These are phyloP conservation scores for Russula compacta DNA, from an alignment of 768 basidiomycete species.

Conservation along the genomic window DNA sequence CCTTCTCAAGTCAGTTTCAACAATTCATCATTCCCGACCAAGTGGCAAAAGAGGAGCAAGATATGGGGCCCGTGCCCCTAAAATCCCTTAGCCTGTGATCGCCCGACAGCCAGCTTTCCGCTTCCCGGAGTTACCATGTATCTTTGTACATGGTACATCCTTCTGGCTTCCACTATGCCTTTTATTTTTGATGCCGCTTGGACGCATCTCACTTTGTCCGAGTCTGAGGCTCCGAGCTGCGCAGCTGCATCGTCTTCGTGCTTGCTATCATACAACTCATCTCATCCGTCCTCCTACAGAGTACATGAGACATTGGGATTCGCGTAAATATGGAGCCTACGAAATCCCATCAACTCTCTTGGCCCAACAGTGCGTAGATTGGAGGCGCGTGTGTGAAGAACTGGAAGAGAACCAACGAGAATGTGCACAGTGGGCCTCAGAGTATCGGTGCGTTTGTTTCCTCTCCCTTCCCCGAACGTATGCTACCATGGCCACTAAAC, in stretches of 20 bases:
- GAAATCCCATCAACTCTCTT: conserved; percentile 7
- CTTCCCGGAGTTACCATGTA: not conserved
- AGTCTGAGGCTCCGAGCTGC: not conserved
- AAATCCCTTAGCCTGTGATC: not conserved
- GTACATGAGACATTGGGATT: conserved; percentile 5
- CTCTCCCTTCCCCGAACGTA: not conserved
- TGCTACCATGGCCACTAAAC: no score
- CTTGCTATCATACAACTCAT: not conserved
- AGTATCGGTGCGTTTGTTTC: not conserved
- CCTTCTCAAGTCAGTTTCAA: not conserved
- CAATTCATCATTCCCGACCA: not conserved
- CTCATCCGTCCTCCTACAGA: not conserved
- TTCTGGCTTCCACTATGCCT: not conserved
- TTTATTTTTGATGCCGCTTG: not conserved
- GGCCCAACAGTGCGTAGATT: not conserved
- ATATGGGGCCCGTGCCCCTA: not conserved
- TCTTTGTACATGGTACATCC: not conserved
- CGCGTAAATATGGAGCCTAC: conserved; percentile 3
- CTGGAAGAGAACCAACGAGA: conserved; percentile 7
- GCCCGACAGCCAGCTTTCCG: not conserved
- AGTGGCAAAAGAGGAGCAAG: no score
- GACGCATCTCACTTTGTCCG: not conserved
- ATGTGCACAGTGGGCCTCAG: not conserved
- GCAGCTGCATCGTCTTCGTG: not conserved
- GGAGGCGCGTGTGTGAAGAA: conserved; percentile 5